A percentile compares a stretch with the other conserved stretches of the same genome.
phyloP scores from a whole-genome alignment of 306 rosid species.

The Cucurbita argyrosperma region DNA sequence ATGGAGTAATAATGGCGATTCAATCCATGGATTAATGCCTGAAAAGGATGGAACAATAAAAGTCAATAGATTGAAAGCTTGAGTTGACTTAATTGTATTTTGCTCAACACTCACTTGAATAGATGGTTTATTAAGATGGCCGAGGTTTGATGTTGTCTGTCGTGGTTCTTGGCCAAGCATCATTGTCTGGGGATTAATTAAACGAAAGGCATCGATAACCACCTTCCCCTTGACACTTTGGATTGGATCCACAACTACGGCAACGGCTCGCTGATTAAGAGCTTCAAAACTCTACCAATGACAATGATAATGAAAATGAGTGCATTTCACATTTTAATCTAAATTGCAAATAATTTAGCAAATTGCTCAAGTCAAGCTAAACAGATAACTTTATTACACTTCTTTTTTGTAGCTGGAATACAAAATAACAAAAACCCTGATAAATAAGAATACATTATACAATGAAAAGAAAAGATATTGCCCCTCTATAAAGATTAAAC shows the following conservation, averaged over 20 bases:
- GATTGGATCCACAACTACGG: conserved; percentile 93
- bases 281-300: conserved; percentile 80
- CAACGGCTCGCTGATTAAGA: conserved; percentile 80
- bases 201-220: conserved; percentile 89
- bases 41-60: conserved; percentile 8
- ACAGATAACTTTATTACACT: not conserved
- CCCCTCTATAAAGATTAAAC: not conserved
- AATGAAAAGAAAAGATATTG: not conserved
- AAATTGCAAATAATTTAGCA: not conserved
- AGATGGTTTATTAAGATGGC: conserved; percentile 96
- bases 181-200: conserved; percentile 90
- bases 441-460: not conserved
- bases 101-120: conserved; percentile 39
- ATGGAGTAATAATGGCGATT: conserved; percentile 91
- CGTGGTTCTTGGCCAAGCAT: conserved; percentile 96
- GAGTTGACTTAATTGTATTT: not conserved
- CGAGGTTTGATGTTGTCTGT: conserved; percentile 84
- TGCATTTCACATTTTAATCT: not conserved
- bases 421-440: not conserved
- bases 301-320: not conserved
- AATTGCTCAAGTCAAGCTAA: not conserved
- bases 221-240: conserved; percentile 96
- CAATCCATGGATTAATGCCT: conserved; percentile 94
- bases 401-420: not conserved
- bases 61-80: conserved; percentile 9